These are phyloP conservation scores for Zizania latifolia DNA, from an alignment of 176 grass and related monocot species.

Conservation along the genomic window DNA sequence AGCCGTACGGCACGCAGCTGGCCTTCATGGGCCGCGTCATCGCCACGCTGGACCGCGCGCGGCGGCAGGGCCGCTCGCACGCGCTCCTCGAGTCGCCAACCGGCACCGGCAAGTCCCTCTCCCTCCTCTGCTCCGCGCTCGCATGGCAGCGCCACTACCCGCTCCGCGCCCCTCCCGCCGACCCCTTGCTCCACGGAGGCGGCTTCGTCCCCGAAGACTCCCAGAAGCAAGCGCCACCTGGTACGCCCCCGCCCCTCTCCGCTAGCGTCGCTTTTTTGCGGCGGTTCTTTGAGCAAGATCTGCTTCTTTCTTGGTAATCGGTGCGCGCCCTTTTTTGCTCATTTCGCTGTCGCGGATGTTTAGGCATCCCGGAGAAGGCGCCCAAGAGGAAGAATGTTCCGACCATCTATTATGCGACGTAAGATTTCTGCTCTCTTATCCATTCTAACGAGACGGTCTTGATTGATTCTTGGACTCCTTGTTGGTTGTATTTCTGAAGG, in stretches of 20 bases:
- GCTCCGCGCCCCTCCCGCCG: conserved; percentile 31
- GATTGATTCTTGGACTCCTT: conserved; percentile 9
- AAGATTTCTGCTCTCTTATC: conserved; percentile 25
- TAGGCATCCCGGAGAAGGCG: conserved; percentile 38
- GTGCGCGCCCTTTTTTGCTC: conserved; percentile 7
- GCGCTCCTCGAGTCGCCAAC: conserved; percentile 95
- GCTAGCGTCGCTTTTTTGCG: neutral
- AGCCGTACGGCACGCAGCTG: conserved; percentile 87
- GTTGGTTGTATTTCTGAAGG: conserved; percentile 42
- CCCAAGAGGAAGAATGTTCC: conserved; percentile 58
- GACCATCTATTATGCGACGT: conserved; percentile 87
- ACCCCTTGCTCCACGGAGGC: conserved; percentile 68
- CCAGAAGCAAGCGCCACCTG: conserved; percentile 32
- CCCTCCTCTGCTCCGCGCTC: conserved; percentile 90
- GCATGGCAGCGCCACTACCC: conserved; percentile 79
- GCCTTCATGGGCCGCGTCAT: conserved; percentile 98
- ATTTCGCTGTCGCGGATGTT: conserved; percentile 20
- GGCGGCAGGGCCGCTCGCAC: conserved; percentile 70
- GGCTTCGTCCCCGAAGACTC: conserved; percentile 67
- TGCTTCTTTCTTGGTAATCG: neutral
- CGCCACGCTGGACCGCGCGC: conserved; percentile 63
- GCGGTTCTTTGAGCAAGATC: conserved; percentile 19
- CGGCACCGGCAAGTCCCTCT: conserved; percentile 87
- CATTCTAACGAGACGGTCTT: conserved; percentile 1
- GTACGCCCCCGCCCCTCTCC: neutral